Evolutionary conservation across 768 basidiomycete species (phyloP), one percentile per base, ranked within the genome.

Genomic region (Paxillus ammoniavirescens): DNA sequence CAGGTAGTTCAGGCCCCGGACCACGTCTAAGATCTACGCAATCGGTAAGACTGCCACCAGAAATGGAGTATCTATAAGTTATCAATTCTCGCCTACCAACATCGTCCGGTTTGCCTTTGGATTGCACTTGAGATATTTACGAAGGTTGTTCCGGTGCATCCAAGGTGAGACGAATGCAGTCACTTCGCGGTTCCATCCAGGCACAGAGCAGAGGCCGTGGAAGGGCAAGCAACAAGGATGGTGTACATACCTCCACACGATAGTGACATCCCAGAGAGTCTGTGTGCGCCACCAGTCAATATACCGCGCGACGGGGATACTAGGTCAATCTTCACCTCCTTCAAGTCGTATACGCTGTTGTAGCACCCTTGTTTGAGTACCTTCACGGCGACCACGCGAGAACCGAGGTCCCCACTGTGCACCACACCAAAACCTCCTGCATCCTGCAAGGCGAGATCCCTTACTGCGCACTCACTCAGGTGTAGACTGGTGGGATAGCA

Each of bases 1-100:
- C 13, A 80, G 57, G 48, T 80, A 77, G 4, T 67, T 45, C 42
- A 80, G 56, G 13, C 78, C 78, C n/a, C 71, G 63, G 23, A 72
- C 72, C 17, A 77, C 63, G 49, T 80, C 78, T 10, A 73, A 59
- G 40, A 78, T 71, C 78, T 79, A 46, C 15, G 17, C 6, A 28
- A 37, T 31, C 7, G 12, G n/a, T 48, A 26, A 52, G 28, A 10
- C 2, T 30, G 2, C 21, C 10, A 26, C 26, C 6, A 38, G 54
- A 45, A 10, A 35, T 8, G 18, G 14, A n/a, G 26, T 26, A 26
- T 26, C 26, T 26, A 6, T 26, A n/a, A n/a, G n/a, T n/a, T n/a
- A 26, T 6, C 26, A 26, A 26, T 4, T 26, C 68, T 65, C 30
- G 36, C 68, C 65, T 54, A 76, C 75, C 59, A 77, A 55, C 23